Conservation (phyloP, 2,329 filamentous ascomycete genomes). For the Xylaria polymorpha region DNA sequence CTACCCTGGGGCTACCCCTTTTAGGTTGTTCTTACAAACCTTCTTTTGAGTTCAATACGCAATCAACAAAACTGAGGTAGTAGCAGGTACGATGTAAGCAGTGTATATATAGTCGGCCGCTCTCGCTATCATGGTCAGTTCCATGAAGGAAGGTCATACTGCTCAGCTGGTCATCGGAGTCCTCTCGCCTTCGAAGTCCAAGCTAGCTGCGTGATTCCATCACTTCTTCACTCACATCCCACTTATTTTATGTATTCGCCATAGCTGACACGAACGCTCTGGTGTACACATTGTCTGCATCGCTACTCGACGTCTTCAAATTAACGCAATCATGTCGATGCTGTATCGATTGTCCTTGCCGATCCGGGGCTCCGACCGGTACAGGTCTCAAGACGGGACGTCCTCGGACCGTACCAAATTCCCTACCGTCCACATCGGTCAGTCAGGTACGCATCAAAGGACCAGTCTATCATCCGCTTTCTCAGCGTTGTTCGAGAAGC, state of each 20-base stretch:
- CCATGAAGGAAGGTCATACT: not conserved
- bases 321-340: constrained; percentile 33
- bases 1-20: too few relatives aligned
- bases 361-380: constrained; percentile 30
- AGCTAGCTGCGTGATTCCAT: not conserved
- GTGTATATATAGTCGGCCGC: not conserved
- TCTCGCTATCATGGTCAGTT: constrained; percentile 1
- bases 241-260: constrained; percentile 7
- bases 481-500: constrained; percentile 35
- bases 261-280: constrained; percentile 1
- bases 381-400: constrained; percentile 24
- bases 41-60: too few relatives aligned
- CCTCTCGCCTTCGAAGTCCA: not conserved
- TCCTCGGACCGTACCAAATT: constrained; percentile 24
- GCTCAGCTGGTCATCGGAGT: not conserved
- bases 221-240: not conserved
- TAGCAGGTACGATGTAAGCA: constrained; percentile 7
- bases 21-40: too few relatives aligned
- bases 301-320: constrained; percentile 4
- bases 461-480: constrained; percentile 34
- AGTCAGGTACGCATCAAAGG: constrained; percentile 21
- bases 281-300: constrained; percentile 23
- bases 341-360: constrained; percentile 39
- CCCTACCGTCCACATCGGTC: constrained; percentile 34
- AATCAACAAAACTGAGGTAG: too few relatives aligned